phyloP scores from a whole-genome alignment of 371 early-diverging fungal species.

The Apophysomyces elegans region DNA sequence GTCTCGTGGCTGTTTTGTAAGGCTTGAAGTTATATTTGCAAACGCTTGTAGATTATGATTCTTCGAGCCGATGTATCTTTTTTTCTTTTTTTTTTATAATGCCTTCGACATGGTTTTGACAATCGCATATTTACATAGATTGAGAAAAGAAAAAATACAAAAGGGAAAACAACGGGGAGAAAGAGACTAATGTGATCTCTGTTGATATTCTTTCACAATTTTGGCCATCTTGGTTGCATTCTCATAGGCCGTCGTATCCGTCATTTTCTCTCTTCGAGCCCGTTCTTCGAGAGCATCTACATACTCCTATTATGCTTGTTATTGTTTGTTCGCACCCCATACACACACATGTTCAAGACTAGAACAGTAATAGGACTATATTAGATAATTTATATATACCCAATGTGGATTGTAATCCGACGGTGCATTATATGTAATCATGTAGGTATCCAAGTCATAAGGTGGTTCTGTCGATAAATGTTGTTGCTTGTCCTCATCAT shows the following conservation, averaged over 20 bases:
- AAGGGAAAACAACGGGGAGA: neutral
- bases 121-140: neutral
- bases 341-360: neutral
- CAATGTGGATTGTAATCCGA: constrained; percentile 6
- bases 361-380: neutral
- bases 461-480: constrained; percentile 1
- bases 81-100: too few species aligned
- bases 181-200: neutral
- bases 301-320: neutral
- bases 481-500: neutral
- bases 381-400: neutral
- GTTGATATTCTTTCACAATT: constrained; percentile 3
- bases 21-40: too few species aligned
- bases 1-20: too few species aligned
- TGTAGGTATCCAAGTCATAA: constrained; percentile 2
- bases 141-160: neutral
- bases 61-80: too few species aligned
- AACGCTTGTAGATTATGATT: too few species aligned
- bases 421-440: neutral
- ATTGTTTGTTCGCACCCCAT: neutral
- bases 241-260: neutral
- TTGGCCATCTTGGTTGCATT: constrained; percentile 1
- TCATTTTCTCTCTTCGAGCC: neutral
- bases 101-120: too few species aligned
- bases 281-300: constrained; percentile 4